Evolutionary conservation across 495 filamentous ascomycete genomes (phyloP), one percentile per base, ranked within the genome.

Genomic region (Durotheca rogersii): DNA sequence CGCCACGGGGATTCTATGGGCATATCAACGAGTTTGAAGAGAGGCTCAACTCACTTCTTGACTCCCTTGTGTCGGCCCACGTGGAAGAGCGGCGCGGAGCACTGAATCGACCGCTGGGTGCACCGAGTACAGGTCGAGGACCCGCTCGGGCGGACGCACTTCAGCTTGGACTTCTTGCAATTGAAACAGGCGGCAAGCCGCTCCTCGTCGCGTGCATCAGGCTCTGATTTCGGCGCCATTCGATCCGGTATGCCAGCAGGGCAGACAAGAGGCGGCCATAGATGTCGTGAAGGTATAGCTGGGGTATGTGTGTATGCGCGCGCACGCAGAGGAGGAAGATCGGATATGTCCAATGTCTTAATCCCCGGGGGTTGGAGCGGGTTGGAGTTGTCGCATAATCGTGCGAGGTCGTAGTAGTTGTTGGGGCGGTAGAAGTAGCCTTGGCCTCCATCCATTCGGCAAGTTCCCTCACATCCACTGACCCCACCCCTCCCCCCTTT

Each of bases 11-110:
- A n/a, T n/a, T n/a, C n/a, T n/a, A n/a, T n/a, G n/a, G n/a, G n/a
- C n/a, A n/a, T n/a, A n/a, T n/a, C n/a, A n/a, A n/a, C n/a, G n/a
- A n/a, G 16, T 27, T 14, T 15, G 20, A 41, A 35, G 16, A 17
- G 15, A 47, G 16, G n/a, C 19, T 38, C 27, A 23, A 65, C 79
- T 71, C 63, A 83, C 84, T 88, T 88, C 61, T 87, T 86, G 33
- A 87, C 82, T 2, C 85, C 85, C 62, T 87, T 87, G 48, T 86
- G 83, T 46, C 85, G 72, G 6, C 85, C 85, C 7, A 87, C 74
- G 38, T 84, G 83, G 64, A 87, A 84, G 30, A 77, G 80, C 2
- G 84, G 84, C 7, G 85, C 78, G 7, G 84, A 69, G 61, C 85
- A 87, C 34, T 86, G 79, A 1, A 72, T 65, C 25, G 73, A 67